Base-by-base conservation (phyloP, 768 basidiomycete species). In the Sutorius australiensis region DNA sequence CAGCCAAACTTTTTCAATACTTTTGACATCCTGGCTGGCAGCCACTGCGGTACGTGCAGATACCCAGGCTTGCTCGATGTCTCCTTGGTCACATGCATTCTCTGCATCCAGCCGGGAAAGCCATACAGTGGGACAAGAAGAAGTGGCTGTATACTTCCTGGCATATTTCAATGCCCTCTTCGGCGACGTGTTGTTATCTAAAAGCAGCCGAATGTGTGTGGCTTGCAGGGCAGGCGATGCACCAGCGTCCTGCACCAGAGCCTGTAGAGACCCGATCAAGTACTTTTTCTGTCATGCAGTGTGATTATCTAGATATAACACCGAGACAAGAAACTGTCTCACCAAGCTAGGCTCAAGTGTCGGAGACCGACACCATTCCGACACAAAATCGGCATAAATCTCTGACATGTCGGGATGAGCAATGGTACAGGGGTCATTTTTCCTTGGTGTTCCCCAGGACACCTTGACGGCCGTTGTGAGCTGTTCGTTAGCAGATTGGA, bases 41-140 rank as follows among this genome's bases (percentile, higher is more conserved):
- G 49, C 55, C 19, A 77, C 77, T 1, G 54, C 51, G 16, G 59
- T 57, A 34, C 82, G 70, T 19, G 81, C 81, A 55, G 77, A 73
- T 27, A 54, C 58, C 78, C 80, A 83, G 10, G 69, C 69, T 27
- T 65, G 63, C 9, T 62, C 53, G 39, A 70, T 60, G 28, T 64
- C 70, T 6, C 53, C 65, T 8, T 46, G 49, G 36, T 59, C 57
- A 46, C 62, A 66, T 8, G 55, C 55, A 33, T 63, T 50, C 57
- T 84, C 82, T 5, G 74, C 74, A 19, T 70, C 71, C 12, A 87
- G 69, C 27, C 80, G 71, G 14, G 75, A 74, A 12, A 81, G 64
- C 82, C 84, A 87, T 27, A 86, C 73, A 16, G 57, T 57, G 19
- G 78, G 68, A 41, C 75, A 72, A 2, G 62, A 38, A 31, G 73